Evolutionary conservation across 2,329 filamentous ascomycete species (phyloP).

Genomic region (Stachybotrys echinatus): DNA sequence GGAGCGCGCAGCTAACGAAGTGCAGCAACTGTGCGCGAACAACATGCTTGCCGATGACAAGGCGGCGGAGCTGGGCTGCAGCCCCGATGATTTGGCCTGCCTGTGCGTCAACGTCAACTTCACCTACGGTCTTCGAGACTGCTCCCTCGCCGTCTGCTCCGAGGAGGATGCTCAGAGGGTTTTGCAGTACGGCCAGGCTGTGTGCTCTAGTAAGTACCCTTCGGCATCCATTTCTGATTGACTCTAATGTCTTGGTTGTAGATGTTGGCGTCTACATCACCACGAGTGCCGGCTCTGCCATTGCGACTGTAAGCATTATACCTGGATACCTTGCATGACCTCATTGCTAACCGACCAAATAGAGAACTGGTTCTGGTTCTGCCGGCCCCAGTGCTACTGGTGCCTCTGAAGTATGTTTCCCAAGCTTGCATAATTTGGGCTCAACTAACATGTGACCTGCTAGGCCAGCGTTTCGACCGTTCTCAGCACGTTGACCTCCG

Average conservation of each 20-base stretch:
- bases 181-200: constrained; percentile 30
- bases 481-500: constrained; percentile 24
- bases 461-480: constrained; percentile 30
- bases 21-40: constrained; percentile 40
- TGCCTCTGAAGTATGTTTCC: neutral
- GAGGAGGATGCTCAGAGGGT: constrained; percentile 26
- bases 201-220: constrained; percentile 30
- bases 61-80: constrained; percentile 40
- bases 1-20: constrained; percentile 3
- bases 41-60: constrained; percentile 43
- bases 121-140: constrained; percentile 46
- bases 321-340: too few relatives aligned
- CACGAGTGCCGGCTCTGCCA: constrained; percentile 17
- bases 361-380: constrained; percentile 3
- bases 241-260: constrained; percentile 14
- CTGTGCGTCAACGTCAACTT: constrained; percentile 43
- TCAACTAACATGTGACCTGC: constrained; percentile 16
- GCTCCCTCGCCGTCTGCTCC: constrained; percentile 38
- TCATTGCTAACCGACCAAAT: constrained; percentile 1
- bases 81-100: constrained; percentile 32
- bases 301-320: constrained; percentile 13
- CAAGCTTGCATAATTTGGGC: constrained; percentile 3
- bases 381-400: constrained; percentile 1
- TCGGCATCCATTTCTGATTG: neutral
- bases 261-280: constrained; percentile 28